Evolutionary conservation across 2,329 filamentous ascomycete genomes (phyloP).

Genomic region (Lithohypha guttulata): DNA sequence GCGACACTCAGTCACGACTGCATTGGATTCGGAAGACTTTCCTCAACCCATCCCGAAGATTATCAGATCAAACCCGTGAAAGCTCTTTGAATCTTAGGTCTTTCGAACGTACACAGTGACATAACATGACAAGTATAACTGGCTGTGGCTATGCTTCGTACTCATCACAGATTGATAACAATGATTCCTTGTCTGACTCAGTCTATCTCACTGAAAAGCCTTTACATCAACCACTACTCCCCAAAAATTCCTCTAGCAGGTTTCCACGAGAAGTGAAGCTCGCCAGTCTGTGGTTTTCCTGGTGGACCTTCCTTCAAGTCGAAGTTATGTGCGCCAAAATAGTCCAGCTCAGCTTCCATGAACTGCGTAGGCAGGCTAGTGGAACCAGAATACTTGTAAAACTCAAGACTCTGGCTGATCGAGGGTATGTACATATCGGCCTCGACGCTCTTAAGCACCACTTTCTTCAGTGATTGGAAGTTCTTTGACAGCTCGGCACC

Average conservation of each 20-base stretch:
- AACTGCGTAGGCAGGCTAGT: slow-evolving; percentile 55
- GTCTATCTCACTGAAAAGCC: not conserved
- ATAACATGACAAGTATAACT: not conserved
- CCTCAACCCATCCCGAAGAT: not conserved
- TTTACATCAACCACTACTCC: not conserved
- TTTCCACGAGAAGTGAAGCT: slow-evolving; percentile 19
- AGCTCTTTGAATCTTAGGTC: not conserved
- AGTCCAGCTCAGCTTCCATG: slow-evolving; percentile 61
- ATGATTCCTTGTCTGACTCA: not conserved
- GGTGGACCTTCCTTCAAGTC: slow-evolving; percentile 13
- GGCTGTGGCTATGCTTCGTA: not conserved
- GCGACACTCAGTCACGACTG: no score
- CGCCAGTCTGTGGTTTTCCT: slow-evolving; percentile 15
- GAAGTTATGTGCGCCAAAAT: slow-evolving; percentile 52
- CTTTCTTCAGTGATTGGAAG: slow-evolving; percentile 43
- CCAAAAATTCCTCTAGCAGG: slow-evolving; percentile 12
- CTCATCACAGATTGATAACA: not conserved
- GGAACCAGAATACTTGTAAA: slow-evolving; percentile 53
- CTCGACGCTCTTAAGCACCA: slow-evolving; percentile 45
- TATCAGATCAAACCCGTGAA: not conserved
- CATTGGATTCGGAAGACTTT: no score
- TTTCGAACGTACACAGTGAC: not conserved
- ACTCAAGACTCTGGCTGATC: slow-evolving; percentile 53
- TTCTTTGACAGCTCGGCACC: slow-evolving; percentile 43
- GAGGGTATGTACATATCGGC: slow-evolving; percentile 51